Conservation (phyloP, 2,329 filamentous ascomycete genomes). For the Amesomyces nigricolor region DNA sequence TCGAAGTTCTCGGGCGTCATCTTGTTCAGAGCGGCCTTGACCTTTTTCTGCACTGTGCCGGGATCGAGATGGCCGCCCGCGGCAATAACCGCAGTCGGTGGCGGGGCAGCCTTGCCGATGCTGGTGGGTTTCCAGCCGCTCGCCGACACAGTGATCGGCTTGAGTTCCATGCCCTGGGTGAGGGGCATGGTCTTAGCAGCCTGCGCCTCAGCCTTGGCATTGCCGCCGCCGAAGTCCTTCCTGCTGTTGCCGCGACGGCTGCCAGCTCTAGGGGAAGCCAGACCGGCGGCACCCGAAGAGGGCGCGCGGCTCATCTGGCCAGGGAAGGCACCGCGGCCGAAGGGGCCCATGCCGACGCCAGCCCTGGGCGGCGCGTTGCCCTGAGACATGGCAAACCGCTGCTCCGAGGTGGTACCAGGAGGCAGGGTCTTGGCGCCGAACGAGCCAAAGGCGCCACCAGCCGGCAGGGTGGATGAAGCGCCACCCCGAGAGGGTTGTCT, state of each 20-base stretch:
- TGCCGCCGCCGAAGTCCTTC: constrained; percentile 52
- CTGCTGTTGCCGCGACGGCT: constrained; percentile 57
- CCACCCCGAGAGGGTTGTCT: constrained; percentile 49
- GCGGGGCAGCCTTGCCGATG: constrained; percentile 41
- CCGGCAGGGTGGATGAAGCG: constrained; percentile 43
- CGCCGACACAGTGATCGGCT: constrained; percentile 66
- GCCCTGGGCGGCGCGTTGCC: constrained; percentile 42
- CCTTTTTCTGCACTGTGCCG: constrained; percentile 94
- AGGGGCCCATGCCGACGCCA: constrained; percentile 46
- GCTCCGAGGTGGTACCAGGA: constrained; percentile 68
- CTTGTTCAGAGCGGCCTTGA: constrained; percentile 98
- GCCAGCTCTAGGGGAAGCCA: constrained; percentile 65
- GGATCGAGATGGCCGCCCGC: constrained; percentile 66
- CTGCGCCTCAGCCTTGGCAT: constrained; percentile 57
- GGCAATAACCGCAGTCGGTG: constrained; percentile 38
- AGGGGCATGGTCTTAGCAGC: constrained; percentile 86
- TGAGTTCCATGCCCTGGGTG: constrained; percentile 74
- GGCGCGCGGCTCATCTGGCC: constrained; percentile 61
- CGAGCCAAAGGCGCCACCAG: constrained; percentile 55
- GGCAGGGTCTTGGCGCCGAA: constrained; percentile 64
- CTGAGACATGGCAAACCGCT: constrained; percentile 65
- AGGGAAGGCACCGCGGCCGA: constrained; percentile 60
- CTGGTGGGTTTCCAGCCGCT: constrained; percentile 87
- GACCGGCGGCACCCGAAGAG: constrained; percentile 51
- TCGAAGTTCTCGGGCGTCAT: constrained; percentile 99